Percentiles rank a stretch among this genome's conserved stretches.
Evolutionary conservation across 768 basidiomycete species (phyloP).

Genomic region (Tephrocybe sp.): DNA sequence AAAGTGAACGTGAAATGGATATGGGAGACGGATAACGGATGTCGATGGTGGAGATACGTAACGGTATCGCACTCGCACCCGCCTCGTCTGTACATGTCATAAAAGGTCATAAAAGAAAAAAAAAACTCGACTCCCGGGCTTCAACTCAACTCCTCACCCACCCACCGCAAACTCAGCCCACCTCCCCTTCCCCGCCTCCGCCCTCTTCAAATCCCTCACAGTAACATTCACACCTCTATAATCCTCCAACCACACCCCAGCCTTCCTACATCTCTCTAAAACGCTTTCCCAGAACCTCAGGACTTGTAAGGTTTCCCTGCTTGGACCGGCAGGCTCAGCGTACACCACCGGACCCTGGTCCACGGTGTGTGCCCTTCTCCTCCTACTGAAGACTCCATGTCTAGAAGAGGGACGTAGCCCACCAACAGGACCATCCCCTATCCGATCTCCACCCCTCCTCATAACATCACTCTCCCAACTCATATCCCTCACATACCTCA

Average conservation of each 20-base stretch:
- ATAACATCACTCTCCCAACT: constrained; percentile 56
- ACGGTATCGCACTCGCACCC: no score
- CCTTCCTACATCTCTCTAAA: constrained; percentile 44
- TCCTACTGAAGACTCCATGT: no score
- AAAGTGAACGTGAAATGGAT: no score
- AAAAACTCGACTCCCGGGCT: no score
- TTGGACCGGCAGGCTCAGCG: not conserved
- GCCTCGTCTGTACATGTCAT: no score
- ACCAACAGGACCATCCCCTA: no score
- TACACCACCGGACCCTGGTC: not conserved
- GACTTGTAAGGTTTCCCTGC: constrained; percentile 19
- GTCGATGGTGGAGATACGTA: no score
- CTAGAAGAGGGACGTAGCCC: no score
- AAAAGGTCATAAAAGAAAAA: no score
- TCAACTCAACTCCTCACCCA: not conserved
- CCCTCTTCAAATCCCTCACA: constrained; percentile 31
- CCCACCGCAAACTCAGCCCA: not conserved
- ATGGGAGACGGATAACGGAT: no score
- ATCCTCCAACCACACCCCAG: constrained; percentile 65
- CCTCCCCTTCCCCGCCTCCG: constrained; percentile 16
- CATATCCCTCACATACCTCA: constrained; percentile 64
- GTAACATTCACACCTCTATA: constrained; percentile 59
- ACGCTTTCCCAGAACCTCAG: constrained; percentile 47
- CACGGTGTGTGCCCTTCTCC: not conserved
- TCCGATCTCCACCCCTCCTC: constrained; percentile 29